Percentiles rank a stretch among this genome's conserved stretches.
Evolutionary conservation across 2,329 filamentous ascomycete genomes (phyloP).

Genomic region (Pestalotiopsis sp.): DNA sequence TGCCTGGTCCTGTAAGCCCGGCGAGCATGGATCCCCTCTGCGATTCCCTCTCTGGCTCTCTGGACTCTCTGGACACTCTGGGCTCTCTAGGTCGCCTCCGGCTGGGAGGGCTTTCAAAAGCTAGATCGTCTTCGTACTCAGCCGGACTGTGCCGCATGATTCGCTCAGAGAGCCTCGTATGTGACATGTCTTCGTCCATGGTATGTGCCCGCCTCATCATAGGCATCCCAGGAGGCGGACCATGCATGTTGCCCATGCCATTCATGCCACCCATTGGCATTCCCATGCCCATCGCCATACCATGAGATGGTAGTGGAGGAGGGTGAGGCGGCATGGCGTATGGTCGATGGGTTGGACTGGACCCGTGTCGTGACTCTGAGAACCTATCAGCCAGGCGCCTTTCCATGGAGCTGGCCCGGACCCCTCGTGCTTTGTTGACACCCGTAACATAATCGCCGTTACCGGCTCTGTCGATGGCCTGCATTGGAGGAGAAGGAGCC

Average conservation of each 20-base stretch:
- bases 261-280: background rate
- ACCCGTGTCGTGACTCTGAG: conserved; percentile 42
- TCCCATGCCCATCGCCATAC: background rate
- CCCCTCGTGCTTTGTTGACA: conserved; percentile 45
- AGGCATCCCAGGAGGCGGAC: conserved; percentile 26
- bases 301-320: conserved; percentile 22
- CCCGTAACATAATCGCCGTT: conserved; percentile 46
- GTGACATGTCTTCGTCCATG: conserved; percentile 42
- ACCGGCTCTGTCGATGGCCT: conserved; percentile 38
- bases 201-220: conserved; percentile 40
- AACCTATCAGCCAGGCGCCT: conserved; percentile 55
- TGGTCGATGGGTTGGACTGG: conserved; percentile 27
- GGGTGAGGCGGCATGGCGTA: conserved; percentile 30
- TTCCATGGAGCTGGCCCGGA: conserved; percentile 48
- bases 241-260: conserved; percentile 30
- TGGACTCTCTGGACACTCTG: conserved; percentile 20
- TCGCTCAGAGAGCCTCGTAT: conserved; percentile 32
- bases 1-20: conserved; percentile 32
- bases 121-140: conserved; percentile 29
- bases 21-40: conserved; percentile 32
- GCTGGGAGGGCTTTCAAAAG: conserved; percentile 23
- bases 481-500: conserved; percentile 30
- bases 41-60: conserved; percentile 14
- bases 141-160: conserved; percentile 26
- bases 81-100: conserved; percentile 26